Evolutionary conservation across 225 moss, liverwort and hornwort species (phyloP), one percentile per base, ranked within the genome.

Genomic region (Lunularia cruciata): DNA sequence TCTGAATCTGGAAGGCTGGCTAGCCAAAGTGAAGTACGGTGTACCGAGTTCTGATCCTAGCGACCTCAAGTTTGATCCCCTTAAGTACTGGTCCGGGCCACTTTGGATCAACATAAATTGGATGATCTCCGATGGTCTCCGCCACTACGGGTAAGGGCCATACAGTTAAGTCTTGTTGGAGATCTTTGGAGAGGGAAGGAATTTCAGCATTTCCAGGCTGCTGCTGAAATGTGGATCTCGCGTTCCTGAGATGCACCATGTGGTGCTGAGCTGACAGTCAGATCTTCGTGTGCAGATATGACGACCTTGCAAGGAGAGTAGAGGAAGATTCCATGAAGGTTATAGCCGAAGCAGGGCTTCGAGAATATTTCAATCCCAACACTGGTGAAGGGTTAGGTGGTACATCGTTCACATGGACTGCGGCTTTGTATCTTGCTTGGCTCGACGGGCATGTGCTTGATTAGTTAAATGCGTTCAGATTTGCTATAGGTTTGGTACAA

Each of bases 41-140:
- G 73, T 81, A 60, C 81, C 81, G 0, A 77, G 77, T 60, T 23
- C 73, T 28, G 81, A 81, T 58, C 81, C 81, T 1, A 65, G 69
- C 5, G 81, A 77, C n/a, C 69, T 70, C 30, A 57, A 70, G 27
- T 81, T 81, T 25, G 81, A 81, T 23, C 64, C 59, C 23, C 7
- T 77, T 8, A 63, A 46, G 5, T 81, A 77, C 63, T 81, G 81
- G 81, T 73, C 73, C 4, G 81, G 81, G 18, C 77, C 81, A 3
- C 63, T 73, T 6, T 81, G 81, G 81, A 45, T 77, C 65, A 81
- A 76, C 59, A 70, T 81, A 20, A 81, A 81, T 69, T 81, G 81
- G 81, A 81, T 81, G 81, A 81, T 81, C 39, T 70, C 81, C 0
- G 65, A 64, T 15, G 81, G 81, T 52, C 81, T 81, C 26, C 81